Percentiles rank a stretch among this genome's conserved stretches.
Conservation (phyloP, 805 yeast genomes). For the Pichia exigua region DNA sequence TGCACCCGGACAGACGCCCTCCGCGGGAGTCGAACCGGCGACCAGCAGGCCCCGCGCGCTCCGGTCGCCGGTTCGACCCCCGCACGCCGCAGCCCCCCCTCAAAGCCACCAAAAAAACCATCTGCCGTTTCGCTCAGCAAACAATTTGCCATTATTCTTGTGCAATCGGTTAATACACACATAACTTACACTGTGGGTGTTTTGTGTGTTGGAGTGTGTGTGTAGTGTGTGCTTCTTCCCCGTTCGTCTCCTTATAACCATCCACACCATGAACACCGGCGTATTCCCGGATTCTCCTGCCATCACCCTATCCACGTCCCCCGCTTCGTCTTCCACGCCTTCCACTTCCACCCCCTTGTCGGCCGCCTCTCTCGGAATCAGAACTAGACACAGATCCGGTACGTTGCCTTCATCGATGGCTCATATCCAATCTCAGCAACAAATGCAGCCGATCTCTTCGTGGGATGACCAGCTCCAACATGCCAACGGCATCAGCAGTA, state of each 20-base stretch:
- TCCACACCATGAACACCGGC: neutral
- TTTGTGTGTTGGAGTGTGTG: no score
- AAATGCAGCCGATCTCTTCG: neutral
- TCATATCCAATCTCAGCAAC: neutral
- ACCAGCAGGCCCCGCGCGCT: no score
- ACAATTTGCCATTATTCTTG: no score
- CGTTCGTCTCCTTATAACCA: neutral
- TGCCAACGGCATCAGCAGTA: neutral
- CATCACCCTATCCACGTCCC: neutral
- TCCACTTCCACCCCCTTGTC: neutral
- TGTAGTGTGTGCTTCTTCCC: no score
- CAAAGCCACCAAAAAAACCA: no score
- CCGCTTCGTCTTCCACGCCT: neutral
- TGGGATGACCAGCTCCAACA: neutral
- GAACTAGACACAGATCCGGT: slow-evolving; percentile 67
- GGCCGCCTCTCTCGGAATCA: slow-evolving; percentile 24
- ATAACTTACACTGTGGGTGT: no score
- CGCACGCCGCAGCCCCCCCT: neutral
- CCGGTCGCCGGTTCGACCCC: no score
- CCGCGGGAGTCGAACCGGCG: no score
- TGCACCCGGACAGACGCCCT: no score
- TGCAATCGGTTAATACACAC: no score
- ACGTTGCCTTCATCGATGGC: slow-evolving; percentile 51
- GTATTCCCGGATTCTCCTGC: neutral
- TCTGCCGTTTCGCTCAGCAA: no score